These are phyloP conservation scores for Amanita inopinata DNA, from an alignment of 768 basidiomycete genomes.

Conservation along the genomic window DNA sequence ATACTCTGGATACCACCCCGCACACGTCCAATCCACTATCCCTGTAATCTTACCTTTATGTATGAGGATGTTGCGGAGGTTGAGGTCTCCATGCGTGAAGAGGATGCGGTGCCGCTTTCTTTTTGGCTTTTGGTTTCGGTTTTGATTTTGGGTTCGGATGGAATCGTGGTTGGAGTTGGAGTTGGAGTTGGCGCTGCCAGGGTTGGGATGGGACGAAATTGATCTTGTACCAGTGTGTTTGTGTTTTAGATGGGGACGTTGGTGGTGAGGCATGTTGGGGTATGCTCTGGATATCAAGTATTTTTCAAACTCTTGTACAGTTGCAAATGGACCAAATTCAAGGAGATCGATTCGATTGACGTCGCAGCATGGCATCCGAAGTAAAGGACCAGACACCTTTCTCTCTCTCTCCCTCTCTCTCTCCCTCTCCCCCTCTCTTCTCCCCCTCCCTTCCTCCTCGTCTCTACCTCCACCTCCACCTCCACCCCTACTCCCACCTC, in stretches of 20 bases:
- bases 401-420: not conserved
- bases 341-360: not conserved
- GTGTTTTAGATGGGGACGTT: too few relatives aligned
- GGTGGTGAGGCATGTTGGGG: too few relatives aligned
- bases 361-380: not conserved
- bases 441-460: too few relatives aligned
- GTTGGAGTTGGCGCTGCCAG: not conserved
- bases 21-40: conserved; percentile 28
- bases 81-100: conserved; percentile 34
- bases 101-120: conserved; percentile 5
- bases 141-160: not conserved
- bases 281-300: too few relatives aligned
- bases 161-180: not conserved
- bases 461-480: too few relatives aligned
- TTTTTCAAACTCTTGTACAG: not conserved
- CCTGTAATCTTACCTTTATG: conserved; percentile 19
- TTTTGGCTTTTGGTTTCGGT: not conserved
- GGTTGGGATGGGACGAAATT: too few relatives aligned
- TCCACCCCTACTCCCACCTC: too few relatives aligned
- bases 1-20: conserved; percentile 26
- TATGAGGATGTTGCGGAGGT: conserved; percentile 33
- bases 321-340: not conserved
- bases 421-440: too few relatives aligned
- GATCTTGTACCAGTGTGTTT: too few relatives aligned
- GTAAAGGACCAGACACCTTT: not conserved